Base-by-base conservation (phyloP, 2,329 filamentous ascomycete species). In the Thermoascus crustaceus region DNA sequence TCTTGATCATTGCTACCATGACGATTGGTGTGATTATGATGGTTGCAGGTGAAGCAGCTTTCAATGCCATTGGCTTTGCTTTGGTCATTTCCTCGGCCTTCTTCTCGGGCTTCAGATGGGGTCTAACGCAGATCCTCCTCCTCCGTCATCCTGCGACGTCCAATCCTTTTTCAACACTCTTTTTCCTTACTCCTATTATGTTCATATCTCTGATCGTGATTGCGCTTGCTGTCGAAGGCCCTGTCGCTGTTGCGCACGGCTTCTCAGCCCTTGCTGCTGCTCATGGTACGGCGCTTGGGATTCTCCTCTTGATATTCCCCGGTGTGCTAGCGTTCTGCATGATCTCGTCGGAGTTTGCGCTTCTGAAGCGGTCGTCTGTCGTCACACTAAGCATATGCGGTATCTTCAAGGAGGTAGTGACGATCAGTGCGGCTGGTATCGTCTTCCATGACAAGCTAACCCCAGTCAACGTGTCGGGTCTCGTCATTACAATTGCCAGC, bases 321-420 rank as follows among this genome's bases (percentile, higher is more conserved):
- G 91, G 91, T 11, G 72, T 77, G 23, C 81, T 98, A 34, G 91
- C 91, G 2, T 98, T 98, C 58, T 75, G 87, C 43, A 98, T 98
- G 91, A 96, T 93, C 11, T 79, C 87, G 0, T 88, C 85, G 35
- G 91, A 98, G 63, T 98, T 96, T 58, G 89, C 91, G 35, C 75
- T 98, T 42, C 75, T 98, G 47, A 83, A 95, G 67, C 85, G 91
- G 31, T 96, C 89, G 1, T 93, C 85, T 1, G 91, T 98, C 35
- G 91, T 98, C 34, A 96, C 91, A 0, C 73, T 98, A 30, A 93
- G 84, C 34, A 95, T 98, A 49, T 94, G 88, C 43, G 91, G 91
- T 42, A 96, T 98, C 43, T 96, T 98, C 72, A 98, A 98, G 60
- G 91, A 98, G 66, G 91, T 96, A 25, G 80, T 98, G 37, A 98